phyloP scores from a whole-genome alignment of 257 asterid genomes.

The Linaria vulgaris region DNA sequence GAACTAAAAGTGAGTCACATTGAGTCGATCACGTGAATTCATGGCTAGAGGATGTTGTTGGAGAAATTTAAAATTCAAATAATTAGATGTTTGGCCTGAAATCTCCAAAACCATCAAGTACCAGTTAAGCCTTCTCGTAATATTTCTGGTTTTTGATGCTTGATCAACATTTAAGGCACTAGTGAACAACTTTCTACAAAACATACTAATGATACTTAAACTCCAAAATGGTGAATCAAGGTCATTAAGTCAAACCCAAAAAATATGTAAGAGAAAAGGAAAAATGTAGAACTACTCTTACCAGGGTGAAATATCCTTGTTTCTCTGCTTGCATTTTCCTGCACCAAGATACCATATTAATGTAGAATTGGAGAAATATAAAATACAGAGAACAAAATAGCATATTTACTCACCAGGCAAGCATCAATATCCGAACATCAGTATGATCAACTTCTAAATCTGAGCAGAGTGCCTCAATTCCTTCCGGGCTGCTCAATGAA shows the following conservation, averaged over 20 bases:
- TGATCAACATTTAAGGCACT: not conserved
- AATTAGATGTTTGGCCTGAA: not conserved
- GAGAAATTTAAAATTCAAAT: not conserved
- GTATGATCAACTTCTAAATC: constrained; percentile 78
- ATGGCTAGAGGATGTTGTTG: too few species aligned
- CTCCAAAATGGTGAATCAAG: not conserved
- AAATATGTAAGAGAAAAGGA: not conserved
- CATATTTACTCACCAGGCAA: constrained; percentile 69
- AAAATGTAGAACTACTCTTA: constrained; percentile 31
- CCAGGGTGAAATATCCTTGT: constrained; percentile 94
- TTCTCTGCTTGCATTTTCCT: constrained; percentile 94
- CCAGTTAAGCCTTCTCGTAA: not conserved
- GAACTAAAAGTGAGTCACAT: too few species aligned
- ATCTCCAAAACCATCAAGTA: not conserved
- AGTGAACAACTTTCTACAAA: not conserved
- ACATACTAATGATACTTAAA: not conserved
- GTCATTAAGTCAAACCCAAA: not conserved
- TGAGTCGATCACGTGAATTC: too few species aligned
- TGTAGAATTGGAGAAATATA: constrained; percentile 8
- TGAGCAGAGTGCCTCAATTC: constrained; percentile 80
- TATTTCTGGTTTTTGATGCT: not conserved
- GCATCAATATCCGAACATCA: constrained; percentile 77
- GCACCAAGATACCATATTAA: constrained; percentile 28
- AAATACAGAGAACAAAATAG: constrained; percentile 8
- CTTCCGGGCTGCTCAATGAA: constrained; percentile 70